These are phyloP conservation scores for Kwoniella dendrophila DNA, from an alignment of 768 basidiomycete species.

Conservation along the genomic window DNA sequence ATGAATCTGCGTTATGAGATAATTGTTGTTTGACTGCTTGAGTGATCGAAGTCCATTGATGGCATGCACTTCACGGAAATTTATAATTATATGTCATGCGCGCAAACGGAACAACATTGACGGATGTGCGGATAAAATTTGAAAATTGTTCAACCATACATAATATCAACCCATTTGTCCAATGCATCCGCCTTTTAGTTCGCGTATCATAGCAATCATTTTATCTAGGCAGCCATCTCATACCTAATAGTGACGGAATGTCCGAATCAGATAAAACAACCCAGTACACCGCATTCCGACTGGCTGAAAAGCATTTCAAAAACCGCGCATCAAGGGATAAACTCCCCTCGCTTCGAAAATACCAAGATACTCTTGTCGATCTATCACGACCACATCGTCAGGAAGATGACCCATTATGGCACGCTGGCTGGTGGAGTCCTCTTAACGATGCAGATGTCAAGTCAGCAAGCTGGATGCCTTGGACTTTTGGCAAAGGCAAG, in stretches of 20 bases:
- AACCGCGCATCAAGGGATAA: constrained; percentile 25
- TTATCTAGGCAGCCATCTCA: too few relatives aligned
- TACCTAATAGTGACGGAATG: too few relatives aligned
- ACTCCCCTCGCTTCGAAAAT: constrained; percentile 24
- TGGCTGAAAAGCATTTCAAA: constrained; percentile 50
- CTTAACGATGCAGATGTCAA: constrained; percentile 4
- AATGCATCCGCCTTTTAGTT: too few relatives aligned
- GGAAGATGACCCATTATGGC: constrained; percentile 45
- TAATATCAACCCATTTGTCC: too few relatives aligned
- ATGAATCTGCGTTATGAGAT: constrained; percentile 15
- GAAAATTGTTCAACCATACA: too few relatives aligned
- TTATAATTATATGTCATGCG: too few relatives aligned
- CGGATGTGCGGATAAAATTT: too few relatives aligned
- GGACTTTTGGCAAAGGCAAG: constrained; percentile 32
- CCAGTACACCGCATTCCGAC: constrained; percentile 40
- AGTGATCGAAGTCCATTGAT: too few relatives aligned
- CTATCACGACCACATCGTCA: constrained; percentile 36
- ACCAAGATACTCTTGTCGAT: constrained; percentile 38
- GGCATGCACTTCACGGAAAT: too few relatives aligned
- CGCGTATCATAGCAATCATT: too few relatives aligned
- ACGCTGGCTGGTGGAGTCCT: constrained; percentile 48
- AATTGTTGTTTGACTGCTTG: too few relatives aligned
- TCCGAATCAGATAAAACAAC: constrained; percentile 15
- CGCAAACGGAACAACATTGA: too few relatives aligned
- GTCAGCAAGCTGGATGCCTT: constrained; percentile 1